Evolutionary conservation across 345 rosid species (phyloP).

Genomic region (Toxicodendron radicans): DNA sequence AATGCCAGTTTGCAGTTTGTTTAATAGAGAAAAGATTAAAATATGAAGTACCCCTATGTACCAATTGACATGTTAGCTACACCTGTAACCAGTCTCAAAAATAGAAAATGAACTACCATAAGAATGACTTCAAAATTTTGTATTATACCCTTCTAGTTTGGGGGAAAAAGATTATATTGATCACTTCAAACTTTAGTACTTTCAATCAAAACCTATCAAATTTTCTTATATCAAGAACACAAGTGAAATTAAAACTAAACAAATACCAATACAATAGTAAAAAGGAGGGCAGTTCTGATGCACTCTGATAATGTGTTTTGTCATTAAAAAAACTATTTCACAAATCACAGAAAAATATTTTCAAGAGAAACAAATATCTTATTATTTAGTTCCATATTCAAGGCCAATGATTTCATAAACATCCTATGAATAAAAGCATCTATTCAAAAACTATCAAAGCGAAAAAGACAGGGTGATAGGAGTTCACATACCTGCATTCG

Average conservation of each 20-base stretch:
- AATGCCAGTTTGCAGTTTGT: neutral
- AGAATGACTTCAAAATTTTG: neutral
- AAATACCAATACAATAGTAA: neutral
- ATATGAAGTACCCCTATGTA: neutral
- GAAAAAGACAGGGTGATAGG: neutral
- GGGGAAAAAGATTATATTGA: neutral
- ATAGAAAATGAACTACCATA: neutral
- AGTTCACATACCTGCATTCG: conserved; percentile 49
- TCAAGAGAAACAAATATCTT: neutral
- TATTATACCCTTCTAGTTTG: neutral
- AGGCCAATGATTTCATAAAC: neutral
- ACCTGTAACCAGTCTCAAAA: neutral
- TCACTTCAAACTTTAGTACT: neutral
- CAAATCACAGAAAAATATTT: neutral
- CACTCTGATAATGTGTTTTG: neutral
- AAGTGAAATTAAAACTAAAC: neutral
- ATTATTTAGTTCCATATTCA: neutral
- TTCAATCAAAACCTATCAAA: neutral
- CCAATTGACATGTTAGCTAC: neutral
- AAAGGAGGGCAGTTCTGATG: neutral
- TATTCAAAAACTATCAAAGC: conserved; percentile 8
- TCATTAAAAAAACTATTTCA: neutral
- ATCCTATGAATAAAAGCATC: neutral
- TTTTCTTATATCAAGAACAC: neutral
- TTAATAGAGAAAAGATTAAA: neutral